A percentile compares a stretch with the other conserved stretches of the same genome.
Conservation (phyloP, 345 rosid species). For the Salix suchowensis region DNA sequence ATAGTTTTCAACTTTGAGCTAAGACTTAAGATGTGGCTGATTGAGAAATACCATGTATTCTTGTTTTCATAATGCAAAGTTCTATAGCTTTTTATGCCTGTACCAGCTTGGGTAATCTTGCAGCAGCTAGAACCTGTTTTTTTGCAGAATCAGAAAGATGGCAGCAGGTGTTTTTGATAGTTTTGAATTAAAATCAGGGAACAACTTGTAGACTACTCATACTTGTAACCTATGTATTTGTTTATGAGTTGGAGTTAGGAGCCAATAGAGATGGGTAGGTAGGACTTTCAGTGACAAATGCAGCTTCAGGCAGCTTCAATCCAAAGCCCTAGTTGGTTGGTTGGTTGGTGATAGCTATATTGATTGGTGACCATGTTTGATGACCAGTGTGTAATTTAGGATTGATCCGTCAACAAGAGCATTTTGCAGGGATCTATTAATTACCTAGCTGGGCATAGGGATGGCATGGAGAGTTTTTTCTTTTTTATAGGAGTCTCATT, state of each 20-base stretch:
- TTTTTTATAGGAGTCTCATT: too few relatives aligned
- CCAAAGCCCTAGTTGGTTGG: constrained; percentile 29
- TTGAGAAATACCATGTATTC: not conserved
- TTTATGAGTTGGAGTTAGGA: not conserved
- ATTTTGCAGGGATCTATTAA: too few relatives aligned
- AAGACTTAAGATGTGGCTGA: not conserved
- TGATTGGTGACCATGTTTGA: too few relatives aligned
- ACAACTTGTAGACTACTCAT: not conserved
- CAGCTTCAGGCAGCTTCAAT: constrained; percentile 21
- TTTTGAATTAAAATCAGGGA: too few relatives aligned
- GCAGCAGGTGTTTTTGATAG: too few relatives aligned
- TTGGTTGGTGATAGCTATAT: constrained; percentile 29
- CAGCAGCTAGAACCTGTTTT: too few relatives aligned
- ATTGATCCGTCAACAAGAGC: too few relatives aligned
- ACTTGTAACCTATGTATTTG: not conserved
- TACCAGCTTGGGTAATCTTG: too few relatives aligned
- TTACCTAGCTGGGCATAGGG: too few relatives aligned
- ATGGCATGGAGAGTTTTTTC: too few relatives aligned
- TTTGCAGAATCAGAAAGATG: too few relatives aligned
- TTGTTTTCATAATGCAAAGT: not conserved
- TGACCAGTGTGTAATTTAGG: too few relatives aligned
- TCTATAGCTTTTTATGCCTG: not conserved
- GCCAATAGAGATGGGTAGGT: constrained; percentile 7
- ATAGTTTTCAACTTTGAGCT: not conserved
- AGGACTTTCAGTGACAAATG: not conserved